Percentiles rank a stretch among this genome's conserved stretches.
Conservation (phyloP, 805 yeast species). For the Candida qinlingensis region DNA sequence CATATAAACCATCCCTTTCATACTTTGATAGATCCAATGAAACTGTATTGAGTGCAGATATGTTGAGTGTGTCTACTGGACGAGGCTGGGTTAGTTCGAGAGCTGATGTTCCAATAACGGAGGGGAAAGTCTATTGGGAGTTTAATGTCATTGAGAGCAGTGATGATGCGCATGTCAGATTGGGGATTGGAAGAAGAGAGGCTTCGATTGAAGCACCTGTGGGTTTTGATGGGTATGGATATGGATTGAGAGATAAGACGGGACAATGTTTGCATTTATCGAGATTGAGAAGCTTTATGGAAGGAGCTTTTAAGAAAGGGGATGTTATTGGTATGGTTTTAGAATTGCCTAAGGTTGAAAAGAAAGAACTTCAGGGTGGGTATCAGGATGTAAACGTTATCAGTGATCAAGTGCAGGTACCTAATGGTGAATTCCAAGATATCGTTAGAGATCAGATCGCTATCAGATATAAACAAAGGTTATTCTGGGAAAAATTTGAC, state of each 20-base stretch:
- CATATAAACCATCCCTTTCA: slow-evolving; percentile 50
- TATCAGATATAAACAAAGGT: slow-evolving; percentile 67
- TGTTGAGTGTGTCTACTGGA: slow-evolving; percentile 45
- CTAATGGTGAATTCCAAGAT: slow-evolving; percentile 32
- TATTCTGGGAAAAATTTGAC: slow-evolving; percentile 83
- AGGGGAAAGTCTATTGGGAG: slow-evolving; percentile 81
- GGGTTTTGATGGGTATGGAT: slow-evolving; percentile 92
- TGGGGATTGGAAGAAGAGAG: slow-evolving; percentile 82
- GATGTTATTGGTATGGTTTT: slow-evolving; percentile 81
- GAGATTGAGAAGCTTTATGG: slow-evolving; percentile 53
- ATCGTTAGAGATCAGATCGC: slow-evolving; percentile 82
- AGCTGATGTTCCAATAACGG: slow-evolving; percentile 67
- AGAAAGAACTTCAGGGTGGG: background rate
- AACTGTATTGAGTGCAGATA: slow-evolving; percentile 35
- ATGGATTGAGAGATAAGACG: slow-evolving; percentile 76
- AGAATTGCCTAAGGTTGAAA: slow-evolving; percentile 48
- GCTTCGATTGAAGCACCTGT: slow-evolving; percentile 92
- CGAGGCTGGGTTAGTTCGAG: slow-evolving; percentile 81
- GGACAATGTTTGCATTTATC: slow-evolving; percentile 76
- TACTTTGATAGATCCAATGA: slow-evolving; percentile 69
- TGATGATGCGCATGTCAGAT: slow-evolving; percentile 54
- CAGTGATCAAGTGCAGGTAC: slow-evolving; percentile 18
- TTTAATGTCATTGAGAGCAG: slow-evolving; percentile 45
- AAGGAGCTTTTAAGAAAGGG: slow-evolving; percentile 58
- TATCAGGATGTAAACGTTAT: background rate